Conservation (phyloP, 1,139 yeast genomes). For the Scheffersomyces titani region DNA sequence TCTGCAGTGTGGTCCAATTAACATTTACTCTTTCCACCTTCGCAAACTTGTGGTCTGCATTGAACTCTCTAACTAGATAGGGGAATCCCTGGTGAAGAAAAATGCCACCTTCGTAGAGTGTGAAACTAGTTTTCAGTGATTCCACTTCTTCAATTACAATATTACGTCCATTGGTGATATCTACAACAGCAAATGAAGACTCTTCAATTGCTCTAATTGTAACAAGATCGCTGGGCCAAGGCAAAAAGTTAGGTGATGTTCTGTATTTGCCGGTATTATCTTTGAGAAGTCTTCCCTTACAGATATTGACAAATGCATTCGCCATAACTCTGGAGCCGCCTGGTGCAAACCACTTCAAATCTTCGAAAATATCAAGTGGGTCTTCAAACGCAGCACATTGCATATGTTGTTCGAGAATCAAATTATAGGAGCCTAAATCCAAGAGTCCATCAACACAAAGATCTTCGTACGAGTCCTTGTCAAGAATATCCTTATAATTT, state of each 20-base stretch:
- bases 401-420: conserved; percentile 72
- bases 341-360: conserved; percentile 55
- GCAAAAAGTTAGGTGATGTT: conserved; percentile 60
- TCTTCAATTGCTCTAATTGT: conserved; percentile 84
- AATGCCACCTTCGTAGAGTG: conserved; percentile 93
- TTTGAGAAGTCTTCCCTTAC: conserved; percentile 43
- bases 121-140: conserved; percentile 83
- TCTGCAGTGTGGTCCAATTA: conserved; percentile 88
- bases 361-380: conserved; percentile 58
- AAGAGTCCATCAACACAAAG: conserved; percentile 43
- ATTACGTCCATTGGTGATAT: conserved; percentile 73
- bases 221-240: conserved; percentile 77
- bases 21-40: conserved; percentile 85
- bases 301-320: conserved; percentile 33
- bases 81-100: conserved; percentile 93
- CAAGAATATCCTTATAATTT: conserved; percentile 65
- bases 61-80: conserved; percentile 80
- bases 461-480: conserved; percentile 42
- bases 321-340: conserved; percentile 15
- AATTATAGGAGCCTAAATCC: conserved; percentile 33
- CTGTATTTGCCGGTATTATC: conserved; percentile 61
- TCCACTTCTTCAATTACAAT: conserved; percentile 88
- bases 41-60: conserved; percentile 73
- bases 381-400: conserved; percentile 94
- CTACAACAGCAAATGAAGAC: conserved; percentile 81